Base-by-base conservation (phyloP, 257 asterid genomes). In the Knoxia roxburghii region DNA sequence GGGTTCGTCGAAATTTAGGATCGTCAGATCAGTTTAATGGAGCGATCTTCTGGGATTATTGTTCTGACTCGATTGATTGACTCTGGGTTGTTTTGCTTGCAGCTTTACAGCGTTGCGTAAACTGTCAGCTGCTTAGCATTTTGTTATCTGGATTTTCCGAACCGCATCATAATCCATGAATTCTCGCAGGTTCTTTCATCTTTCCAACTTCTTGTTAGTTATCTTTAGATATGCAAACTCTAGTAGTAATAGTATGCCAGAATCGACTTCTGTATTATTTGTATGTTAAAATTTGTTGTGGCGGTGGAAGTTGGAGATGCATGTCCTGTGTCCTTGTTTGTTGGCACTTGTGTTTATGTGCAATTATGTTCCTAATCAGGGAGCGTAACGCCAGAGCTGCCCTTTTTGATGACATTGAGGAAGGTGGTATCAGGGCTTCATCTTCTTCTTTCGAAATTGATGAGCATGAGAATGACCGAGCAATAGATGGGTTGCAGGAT, bases 381-480 rank as follows among this genome's bases (percentile, higher is more conserved):
- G 98, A 92, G 35, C 89, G 93, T 58, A 82, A 77, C 75, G 71
- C 82, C 63, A 87, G 97, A 82, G 67, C 71, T 71, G 91, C 98
- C 39, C 89, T 92, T n/a, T 89, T 92, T 75, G 97, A 92, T 76
- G 98, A 97, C n/a, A 92, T 92, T 69, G 98, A 92, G 82, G 97
- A 92, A 78, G 97, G 97, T 62, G 98, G 96, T 40, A 86, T 92
- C 70, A 80, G 95, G 78, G 91, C 95, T 73, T 83, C 94, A 1
- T 80, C 94, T 0, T 80, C 94, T 0, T 83, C 96, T 64, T 92
- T 82, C 75, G 97, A 92, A 83, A 89, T 92, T 80, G 94, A 85
- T 69, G 98, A 92, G 79, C 97, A 86, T 56, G 97, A 92, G 82
- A 92, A 89, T 73, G 95, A 92, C 39, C 81, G 76, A 65, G 93